Base-by-base conservation (phyloP, 2,329 filamentous ascomycete genomes). In the Phialophora chinensis region DNA sequence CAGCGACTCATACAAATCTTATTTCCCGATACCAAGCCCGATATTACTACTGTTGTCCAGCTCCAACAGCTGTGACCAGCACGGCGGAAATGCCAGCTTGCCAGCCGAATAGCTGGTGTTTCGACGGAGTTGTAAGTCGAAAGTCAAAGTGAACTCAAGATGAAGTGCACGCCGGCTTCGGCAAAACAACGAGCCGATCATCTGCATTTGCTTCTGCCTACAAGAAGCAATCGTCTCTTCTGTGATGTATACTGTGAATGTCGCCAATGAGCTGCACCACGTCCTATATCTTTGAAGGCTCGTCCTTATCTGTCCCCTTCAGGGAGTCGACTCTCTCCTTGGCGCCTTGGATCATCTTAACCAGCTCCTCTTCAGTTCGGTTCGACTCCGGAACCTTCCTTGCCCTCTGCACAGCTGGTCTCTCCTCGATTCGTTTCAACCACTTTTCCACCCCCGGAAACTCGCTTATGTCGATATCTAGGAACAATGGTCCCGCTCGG, bases 391-490 rank as follows among this genome's bases (percentile, higher is more conserved):
- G 63, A 59, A 68, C 42, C 59, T 62, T 47, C 20, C 65, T 63
- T 1, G 70, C 71, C 23, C 35, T 60, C 65, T 74, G 61, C 14
- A 78, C 75, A 1, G 76, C 76, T 5, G 67, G 66, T n/a, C 77
- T 72, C 61, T 72, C 66, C 0, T 63, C 66, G 25, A 78, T 78
- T 25, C 71, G 63, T 23, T 75, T 73, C 14, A 66, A 44, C 77
- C 76, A 79, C 44, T 72, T 75, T 47, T 75, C 67, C 58, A 79
- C 29, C 4, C 74, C 72, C 0, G 76, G 77, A 57, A 71, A 79
- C 57, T 77, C 74, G 5, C 60, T 61, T 5, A 78, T 60, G 53
- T 78, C 73, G 54, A 77, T 72, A 29, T 75, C 75, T 57, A 78
- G 53, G 38, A 44, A n/a, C 3, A 44, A 4, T 3, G 72, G 72